Percentiles rank a stretch among this genome's conserved stretches.
phyloP scores from a whole-genome alignment of 257 asterid genomes.

The Solanum chaucha region DNA sequence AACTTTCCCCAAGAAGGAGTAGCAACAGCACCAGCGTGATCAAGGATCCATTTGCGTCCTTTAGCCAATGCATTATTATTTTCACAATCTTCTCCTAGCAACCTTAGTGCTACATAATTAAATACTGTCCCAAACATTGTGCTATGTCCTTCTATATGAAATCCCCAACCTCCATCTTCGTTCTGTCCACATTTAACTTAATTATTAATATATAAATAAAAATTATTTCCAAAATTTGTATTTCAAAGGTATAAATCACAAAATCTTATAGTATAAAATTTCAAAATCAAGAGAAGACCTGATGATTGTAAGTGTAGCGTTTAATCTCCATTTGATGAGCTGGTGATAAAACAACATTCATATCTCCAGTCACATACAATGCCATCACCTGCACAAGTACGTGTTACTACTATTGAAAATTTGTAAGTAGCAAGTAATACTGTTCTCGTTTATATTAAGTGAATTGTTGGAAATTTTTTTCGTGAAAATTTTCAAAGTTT shows the following conservation, averaged over 20 bases:
- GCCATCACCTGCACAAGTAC: conserved; percentile 16
- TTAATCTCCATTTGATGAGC: conserved; percentile 21
- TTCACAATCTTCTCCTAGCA: conserved; percentile 27
- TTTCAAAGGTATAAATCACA: no score
- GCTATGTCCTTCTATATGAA: conserved; percentile 43
- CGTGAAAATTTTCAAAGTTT: no score
- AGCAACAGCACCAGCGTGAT: conserved; percentile 23
- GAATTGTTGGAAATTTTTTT: not conserved
- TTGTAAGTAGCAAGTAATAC: not conserved
- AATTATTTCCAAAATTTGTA: no score
- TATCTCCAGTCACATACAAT: conserved; percentile 21
- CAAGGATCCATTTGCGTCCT: conserved; percentile 37
- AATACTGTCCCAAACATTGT: conserved; percentile 32
- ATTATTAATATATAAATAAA: no score
- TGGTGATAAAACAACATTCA: conserved; percentile 12
- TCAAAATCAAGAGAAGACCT: conserved; percentile 2
- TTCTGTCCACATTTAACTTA: conserved; percentile 7
- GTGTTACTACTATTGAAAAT: not conserved
- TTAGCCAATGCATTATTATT: conserved; percentile 11
- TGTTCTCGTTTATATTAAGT: not conserved
- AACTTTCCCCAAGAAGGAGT: conserved; percentile 41
- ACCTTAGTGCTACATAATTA: conserved; percentile 24
- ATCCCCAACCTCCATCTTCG: conserved; percentile 52
- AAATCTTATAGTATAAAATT: no score
- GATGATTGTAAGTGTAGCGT: conserved; percentile 28